Conservation (phyloP, 2,329 filamentous ascomycete species). For the Neofusicoccum kwambonambiense region DNA sequence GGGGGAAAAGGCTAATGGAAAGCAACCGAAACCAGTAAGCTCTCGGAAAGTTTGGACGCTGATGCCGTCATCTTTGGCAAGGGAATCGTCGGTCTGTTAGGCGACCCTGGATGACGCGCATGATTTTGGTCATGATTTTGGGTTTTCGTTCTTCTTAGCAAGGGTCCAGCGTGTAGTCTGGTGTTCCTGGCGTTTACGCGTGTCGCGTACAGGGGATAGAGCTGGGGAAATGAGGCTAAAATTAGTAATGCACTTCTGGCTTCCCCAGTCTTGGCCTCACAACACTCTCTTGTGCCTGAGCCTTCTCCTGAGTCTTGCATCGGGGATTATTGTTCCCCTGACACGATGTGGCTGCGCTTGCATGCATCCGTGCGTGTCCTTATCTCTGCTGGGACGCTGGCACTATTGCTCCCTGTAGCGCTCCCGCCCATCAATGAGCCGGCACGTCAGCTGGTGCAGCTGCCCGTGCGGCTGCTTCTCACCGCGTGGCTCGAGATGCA, state of each 20-base stretch:
- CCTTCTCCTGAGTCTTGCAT: neutral
- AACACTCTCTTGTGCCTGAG: neutral
- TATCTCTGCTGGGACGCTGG: no score
- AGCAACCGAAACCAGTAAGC: conserved; percentile 7
- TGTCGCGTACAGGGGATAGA: neutral
- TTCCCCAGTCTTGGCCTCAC: neutral
- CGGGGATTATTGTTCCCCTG: neutral
- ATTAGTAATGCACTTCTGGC: neutral
- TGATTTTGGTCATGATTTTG: neutral
- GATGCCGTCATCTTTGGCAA: neutral
- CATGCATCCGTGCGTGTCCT: neutral
- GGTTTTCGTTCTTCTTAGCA: neutral
- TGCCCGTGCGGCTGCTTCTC: neutral
- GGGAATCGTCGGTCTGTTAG: neutral
- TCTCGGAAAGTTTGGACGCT: conserved; percentile 2
- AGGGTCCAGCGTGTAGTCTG: neutral
- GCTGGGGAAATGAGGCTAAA: neutral
- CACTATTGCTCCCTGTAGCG: neutral
- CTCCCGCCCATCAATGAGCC: neutral
- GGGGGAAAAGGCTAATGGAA: neutral
- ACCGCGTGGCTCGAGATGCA: neutral
- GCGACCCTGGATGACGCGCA: neutral
- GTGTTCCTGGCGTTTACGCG: conserved; percentile 1
- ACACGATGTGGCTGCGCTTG: neutral
- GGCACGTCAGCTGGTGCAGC: neutral